Evolutionary conservation across 164 flowering plant species (phyloP), one percentile per base, ranked within the genome.

Genomic region (Nelumbo lutea): DNA sequence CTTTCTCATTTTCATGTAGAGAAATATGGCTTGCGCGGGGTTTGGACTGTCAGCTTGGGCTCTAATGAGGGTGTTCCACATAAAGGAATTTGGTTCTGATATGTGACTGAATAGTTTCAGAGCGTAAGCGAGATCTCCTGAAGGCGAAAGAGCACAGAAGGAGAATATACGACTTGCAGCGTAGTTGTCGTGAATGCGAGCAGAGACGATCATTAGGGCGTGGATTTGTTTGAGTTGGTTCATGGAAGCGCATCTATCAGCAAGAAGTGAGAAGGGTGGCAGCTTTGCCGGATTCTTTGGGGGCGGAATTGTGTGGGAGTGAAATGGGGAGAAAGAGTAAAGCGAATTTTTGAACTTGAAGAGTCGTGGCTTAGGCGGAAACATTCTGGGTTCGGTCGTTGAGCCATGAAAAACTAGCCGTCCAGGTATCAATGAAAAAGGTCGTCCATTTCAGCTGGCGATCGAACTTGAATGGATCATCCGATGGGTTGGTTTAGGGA

Each of bases 41-140:
- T 69, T 78, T 46, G 70, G 45, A 52, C 81, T 60, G 47, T 64
- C 55, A 48, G 91, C 86, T 1, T 78, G 79, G 38, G 86, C 90
- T 75, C 91, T 77, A 47, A 86, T 86, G 62, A 86, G 56, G 6
- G 88, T 85, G 70, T 88, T 88, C 87, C 87, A 88, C 86, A 84
- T 84, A 75, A 87, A 89, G 8, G 77, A 73, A 69, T 89, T 86
- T 14, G 90, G 91, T 27, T 76, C 79, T 9, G 39, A 70, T 7
- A 72, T 79, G 51, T 59, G 46, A 15, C 65, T 45, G 69, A 89
- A 85, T 27, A 89, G 78, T 64, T 72, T 82, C 2, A 68, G 3
- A 39, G 90, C 90, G 61, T 86, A 81, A 61, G 14, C 14, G 40
- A 87, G 74, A 66, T 86, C 80, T 11, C 91, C 88, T 4, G 73